These are phyloP conservation scores for Blastocystis sp. DNA, from an alignment of 352 stramenopile genomes.

Conservation along the genomic window DNA sequence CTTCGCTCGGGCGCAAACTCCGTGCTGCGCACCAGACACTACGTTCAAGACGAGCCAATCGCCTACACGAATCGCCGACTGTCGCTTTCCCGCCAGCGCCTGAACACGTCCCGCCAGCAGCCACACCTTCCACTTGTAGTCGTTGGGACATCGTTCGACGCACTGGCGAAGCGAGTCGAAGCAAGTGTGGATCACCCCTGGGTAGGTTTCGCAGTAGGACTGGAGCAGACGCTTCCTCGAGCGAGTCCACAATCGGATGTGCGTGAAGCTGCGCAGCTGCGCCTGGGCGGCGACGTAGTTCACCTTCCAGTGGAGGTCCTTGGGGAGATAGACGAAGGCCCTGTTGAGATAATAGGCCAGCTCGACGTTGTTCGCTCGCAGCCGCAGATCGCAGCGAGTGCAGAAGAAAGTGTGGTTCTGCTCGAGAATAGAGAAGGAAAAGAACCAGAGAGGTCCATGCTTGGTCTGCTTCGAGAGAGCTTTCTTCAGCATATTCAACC, in stretches of 20 bases:
- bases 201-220: neutral
- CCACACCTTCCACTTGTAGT: conserved; percentile 49
- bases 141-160: neutral
- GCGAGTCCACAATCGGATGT: conserved; percentile 17
- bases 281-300: conserved; percentile 39
- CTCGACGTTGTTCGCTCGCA: neutral
- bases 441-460: conserved; percentile 20
- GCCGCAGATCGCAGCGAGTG: neutral
- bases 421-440: conserved; percentile 8
- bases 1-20: neutral
- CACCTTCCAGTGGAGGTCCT: conserved; percentile 14
- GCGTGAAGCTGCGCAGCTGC: conserved; percentile 20
- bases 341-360: neutral
- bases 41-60: neutral
- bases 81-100: neutral
- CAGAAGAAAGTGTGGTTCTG: neutral
- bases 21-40: conserved; percentile 30
- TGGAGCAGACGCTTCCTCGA: neutral
- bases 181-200: neutral
- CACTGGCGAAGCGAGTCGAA: neutral
- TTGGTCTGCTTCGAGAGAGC: neutral
- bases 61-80: neutral
- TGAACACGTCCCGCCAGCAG: neutral
- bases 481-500: neutral
- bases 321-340: neutral